Conservation (phyloP, 1,139 yeast genomes). For the Lipomyces yarrowii region DNA sequence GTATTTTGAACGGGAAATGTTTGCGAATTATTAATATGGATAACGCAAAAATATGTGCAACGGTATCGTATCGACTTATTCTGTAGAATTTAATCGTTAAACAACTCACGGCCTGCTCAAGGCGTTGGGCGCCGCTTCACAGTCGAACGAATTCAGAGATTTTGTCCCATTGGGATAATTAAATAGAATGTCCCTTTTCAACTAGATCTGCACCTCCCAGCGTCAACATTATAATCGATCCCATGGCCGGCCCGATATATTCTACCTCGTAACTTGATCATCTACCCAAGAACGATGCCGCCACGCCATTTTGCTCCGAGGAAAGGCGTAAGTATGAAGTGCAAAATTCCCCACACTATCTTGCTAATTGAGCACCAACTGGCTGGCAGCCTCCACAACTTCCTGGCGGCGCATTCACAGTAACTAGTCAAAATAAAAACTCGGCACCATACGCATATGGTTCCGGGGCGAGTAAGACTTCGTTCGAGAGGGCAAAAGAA, state of each 20-base stretch:
- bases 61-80: background rate
- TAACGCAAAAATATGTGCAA: background rate
- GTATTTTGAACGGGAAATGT: background rate
- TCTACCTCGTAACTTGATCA: background rate
- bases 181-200: background rate
- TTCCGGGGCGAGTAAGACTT: constrained; percentile 11
- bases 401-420: background rate
- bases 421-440: background rate
- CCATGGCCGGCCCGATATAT: background rate
- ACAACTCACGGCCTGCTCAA: no score
- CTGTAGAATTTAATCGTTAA: background rate
- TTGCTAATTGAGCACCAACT: background rate
- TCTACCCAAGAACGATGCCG: constrained; percentile 6
- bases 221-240: background rate
- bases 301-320: constrained; percentile 22
- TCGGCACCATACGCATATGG: background rate
- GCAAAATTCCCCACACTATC: background rate
- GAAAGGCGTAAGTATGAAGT: constrained; percentile 8
- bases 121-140: no score
- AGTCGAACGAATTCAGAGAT: background rate
- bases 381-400: constrained; percentile 1
- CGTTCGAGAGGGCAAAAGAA: constrained; percentile 30
- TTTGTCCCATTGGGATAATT: background rate
- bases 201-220: background rate
- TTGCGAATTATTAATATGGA: background rate